A percentile compares a stretch with the other conserved stretches of the same genome.
phyloP scores from a whole-genome alignment of 495 filamentous ascomycete species.

The Xylaria nigripes region DNA sequence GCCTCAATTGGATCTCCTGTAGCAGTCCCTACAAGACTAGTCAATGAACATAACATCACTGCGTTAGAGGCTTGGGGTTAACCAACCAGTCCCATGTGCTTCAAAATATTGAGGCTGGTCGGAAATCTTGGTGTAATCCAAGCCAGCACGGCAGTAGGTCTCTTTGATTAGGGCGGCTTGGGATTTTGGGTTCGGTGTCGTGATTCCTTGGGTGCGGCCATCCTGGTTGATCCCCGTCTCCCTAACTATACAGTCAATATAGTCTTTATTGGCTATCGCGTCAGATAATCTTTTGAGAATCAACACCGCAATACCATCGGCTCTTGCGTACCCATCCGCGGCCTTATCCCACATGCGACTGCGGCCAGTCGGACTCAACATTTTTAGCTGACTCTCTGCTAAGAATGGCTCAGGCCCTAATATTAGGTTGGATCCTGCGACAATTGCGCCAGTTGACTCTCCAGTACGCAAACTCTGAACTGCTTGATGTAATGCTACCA shows the following conservation, averaged over 20 bases:
- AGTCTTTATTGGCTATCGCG: constrained; percentile 40
- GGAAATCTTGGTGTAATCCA: neutral
- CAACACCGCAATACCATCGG: constrained; percentile 46
- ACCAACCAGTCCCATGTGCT: no score
- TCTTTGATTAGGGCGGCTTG: constrained; percentile 37
- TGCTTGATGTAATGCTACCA: constrained; percentile 44
- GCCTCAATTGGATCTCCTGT: constrained; percentile 35
- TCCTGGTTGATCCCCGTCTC: constrained; percentile 39
- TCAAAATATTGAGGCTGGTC: neutral
- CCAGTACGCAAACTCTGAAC: constrained; percentile 40
- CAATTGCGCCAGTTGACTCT: constrained; percentile 38
- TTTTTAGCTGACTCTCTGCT: constrained; percentile 9
- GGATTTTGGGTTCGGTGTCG: constrained; percentile 32
- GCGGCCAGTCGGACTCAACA: constrained; percentile 24
- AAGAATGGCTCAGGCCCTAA: constrained; percentile 30
- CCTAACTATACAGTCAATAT: constrained; percentile 52
- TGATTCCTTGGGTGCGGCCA: constrained; percentile 37
- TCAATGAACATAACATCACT: no score
- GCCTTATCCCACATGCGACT: constrained; percentile 34
- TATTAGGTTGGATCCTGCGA: constrained; percentile 17
- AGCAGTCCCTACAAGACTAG: neutral
- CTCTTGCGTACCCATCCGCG: constrained; percentile 56
- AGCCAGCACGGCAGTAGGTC: neutral
- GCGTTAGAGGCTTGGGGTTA: no score
- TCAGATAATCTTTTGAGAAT: constrained; percentile 50